Conservation (phyloP, 495 filamentous ascomycete genomes). For the Penicillium nucicola region DNA sequence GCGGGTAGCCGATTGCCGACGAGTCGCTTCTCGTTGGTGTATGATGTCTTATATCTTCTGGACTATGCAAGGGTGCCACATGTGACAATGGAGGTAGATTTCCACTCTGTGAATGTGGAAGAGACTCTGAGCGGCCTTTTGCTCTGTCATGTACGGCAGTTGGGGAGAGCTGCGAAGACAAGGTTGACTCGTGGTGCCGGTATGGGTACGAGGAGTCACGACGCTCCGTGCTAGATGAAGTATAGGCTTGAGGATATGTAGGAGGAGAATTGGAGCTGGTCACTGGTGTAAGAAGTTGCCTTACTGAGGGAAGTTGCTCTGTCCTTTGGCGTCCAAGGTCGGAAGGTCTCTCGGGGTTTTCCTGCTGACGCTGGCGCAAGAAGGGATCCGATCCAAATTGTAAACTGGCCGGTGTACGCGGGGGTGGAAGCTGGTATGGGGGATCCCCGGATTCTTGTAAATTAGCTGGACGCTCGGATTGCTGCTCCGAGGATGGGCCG, state of each 20-base stretch:
- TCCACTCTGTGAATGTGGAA: constrained; percentile 17
- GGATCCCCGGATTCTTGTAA: constrained; percentile 33
- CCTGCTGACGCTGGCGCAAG: constrained; percentile 30
- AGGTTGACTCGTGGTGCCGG: constrained; percentile 22
- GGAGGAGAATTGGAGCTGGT: constrained; percentile 32
- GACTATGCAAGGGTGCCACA: constrained; percentile 22
- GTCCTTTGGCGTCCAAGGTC: constrained; percentile 15
- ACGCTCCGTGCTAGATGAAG: constrained; percentile 16
- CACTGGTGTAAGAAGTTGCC: constrained; percentile 43
- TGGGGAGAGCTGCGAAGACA: constrained; percentile 10
- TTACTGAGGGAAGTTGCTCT: constrained; percentile 47
- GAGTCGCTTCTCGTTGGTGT: constrained; percentile 23
- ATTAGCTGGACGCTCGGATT: constrained; percentile 33
- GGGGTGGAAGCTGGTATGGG: constrained; percentile 51
- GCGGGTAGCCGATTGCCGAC: constrained; percentile 9
- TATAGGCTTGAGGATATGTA: constrained; percentile 26
- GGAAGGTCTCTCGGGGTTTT: constrained; percentile 22
- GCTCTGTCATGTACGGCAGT: constrained; percentile 17
- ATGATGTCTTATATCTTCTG: constrained; percentile 15
- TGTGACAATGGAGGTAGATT: constrained; percentile 36
- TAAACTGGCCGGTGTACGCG: constrained; percentile 36
- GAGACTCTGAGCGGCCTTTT: constrained; percentile 19
- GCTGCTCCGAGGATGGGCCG: constrained; percentile 25
- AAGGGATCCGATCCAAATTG: constrained; percentile 45
- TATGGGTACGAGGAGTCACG: constrained; percentile 18